Conservation (phyloP, 2,329 filamentous ascomycete genomes). For the Hypoxylon rubiginosum region DNA sequence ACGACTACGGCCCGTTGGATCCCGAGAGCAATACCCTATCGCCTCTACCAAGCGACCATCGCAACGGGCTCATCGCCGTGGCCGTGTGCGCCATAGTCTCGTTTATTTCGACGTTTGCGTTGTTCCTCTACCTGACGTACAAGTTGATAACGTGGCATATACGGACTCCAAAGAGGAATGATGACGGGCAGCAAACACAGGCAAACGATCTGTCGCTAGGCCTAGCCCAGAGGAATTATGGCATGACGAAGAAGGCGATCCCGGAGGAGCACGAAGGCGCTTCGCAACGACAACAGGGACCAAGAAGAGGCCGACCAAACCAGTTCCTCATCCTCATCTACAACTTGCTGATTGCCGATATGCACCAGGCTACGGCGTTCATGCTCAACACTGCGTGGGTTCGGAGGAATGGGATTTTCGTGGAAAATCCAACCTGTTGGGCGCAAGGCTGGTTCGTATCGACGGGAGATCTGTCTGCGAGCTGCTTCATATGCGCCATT, state of each 20-base stretch:
- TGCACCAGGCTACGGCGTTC: conserved; percentile 75
- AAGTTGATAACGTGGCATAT: conserved; percentile 55
- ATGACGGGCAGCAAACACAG: conserved; percentile 31
- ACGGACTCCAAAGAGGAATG: conserved; percentile 35
- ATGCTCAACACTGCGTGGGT: conserved; percentile 73
- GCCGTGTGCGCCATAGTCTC: conserved; percentile 55
- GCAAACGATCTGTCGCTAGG: conserved; percentile 39
- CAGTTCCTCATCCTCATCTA: conserved; percentile 79
- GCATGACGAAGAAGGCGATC: conserved; percentile 30
- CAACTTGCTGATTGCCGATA: conserved; percentile 77
- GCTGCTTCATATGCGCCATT: conserved; percentile 75
- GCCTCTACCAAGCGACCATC: conserved; percentile 54
- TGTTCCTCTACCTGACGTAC: conserved; percentile 54
- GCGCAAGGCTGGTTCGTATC: conserved; percentile 78
- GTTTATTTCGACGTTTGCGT: conserved; percentile 52
- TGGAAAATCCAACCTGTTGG: conserved; percentile 68
- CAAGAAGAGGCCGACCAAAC: conserved; percentile 62
- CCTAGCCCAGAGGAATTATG: conserved; percentile 41
- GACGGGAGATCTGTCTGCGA: conserved; percentile 74
- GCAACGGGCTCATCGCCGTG: conserved; percentile 56
- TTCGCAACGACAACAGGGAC: not conserved
- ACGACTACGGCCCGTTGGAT: conserved; percentile 31
- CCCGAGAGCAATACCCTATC: conserved; percentile 47
- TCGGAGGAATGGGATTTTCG: conserved; percentile 64
- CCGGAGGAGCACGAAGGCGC: conserved; percentile 20